These are phyloP conservation scores for Hemileccinum rubropunctum DNA, from an alignment of 768 basidiomycete genomes.

Conservation along the genomic window DNA sequence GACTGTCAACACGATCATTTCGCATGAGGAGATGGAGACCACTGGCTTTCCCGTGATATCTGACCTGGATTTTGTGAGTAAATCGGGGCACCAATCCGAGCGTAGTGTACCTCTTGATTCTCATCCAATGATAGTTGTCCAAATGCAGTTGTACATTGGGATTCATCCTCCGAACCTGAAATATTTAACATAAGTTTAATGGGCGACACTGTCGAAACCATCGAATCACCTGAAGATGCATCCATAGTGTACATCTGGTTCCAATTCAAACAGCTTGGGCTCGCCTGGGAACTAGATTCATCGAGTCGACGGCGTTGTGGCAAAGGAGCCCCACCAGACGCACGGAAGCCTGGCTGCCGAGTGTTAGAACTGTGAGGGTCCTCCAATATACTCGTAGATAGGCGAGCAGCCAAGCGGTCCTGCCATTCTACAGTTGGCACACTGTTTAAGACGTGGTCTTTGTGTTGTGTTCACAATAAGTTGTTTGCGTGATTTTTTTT, in stretches of 20 bases:
- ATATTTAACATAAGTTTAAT: constrained; percentile 18
- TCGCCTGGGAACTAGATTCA: constrained; percentile 13
- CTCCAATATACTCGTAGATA: constrained; percentile 35
- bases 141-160: constrained; percentile 52
- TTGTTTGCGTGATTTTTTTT: not conserved
- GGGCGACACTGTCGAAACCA: not conserved
- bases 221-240: constrained; percentile 28
- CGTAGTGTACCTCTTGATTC: constrained; percentile 57
- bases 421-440: constrained; percentile 78
- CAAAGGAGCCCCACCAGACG: constrained; percentile 34
- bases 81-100: not conserved
- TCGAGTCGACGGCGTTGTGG: constrained; percentile 48
- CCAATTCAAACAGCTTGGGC: constrained; percentile 44
- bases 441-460: constrained; percentile 58
- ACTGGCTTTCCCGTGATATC: constrained; percentile 78
- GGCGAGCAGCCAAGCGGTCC: constrained; percentile 59
- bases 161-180: constrained; percentile 37
- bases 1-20: constrained; percentile 62
- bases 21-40: constrained; percentile 74
- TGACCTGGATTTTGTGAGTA: constrained; percentile 50
- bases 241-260: constrained; percentile 61
- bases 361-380: constrained; percentile 5
- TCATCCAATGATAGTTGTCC: constrained; percentile 75
- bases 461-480: constrained; percentile 2
- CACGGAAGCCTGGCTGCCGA: constrained; percentile 22